A percentile compares a stretch with the other conserved stretches of the same genome.
Evolutionary conservation across 768 basidiomycete genomes (phyloP).

Genomic region (Gloeophyllum trabeum): DNA sequence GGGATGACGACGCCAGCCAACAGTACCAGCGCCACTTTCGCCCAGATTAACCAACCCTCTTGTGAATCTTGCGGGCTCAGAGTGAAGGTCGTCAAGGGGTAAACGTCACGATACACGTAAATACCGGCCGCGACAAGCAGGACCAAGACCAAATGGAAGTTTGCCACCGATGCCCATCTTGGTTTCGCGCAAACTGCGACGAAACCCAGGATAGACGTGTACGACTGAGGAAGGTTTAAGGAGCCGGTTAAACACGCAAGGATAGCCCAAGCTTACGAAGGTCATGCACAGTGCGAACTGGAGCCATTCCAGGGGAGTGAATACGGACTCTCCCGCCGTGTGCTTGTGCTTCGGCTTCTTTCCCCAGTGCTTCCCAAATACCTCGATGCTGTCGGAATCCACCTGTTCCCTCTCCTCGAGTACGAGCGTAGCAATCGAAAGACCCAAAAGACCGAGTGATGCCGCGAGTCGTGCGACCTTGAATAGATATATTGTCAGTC

Average conservation of each 20-base stretch:
- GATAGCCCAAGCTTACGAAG: slow-evolving; percentile 14
- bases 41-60: slow-evolving; percentile 42
- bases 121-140: slow-evolving; percentile 34
- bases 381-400: too few relatives aligned
- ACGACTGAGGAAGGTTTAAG: slow-evolving; percentile 21
- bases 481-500: slow-evolving; percentile 3
- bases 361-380: too few relatives aligned
- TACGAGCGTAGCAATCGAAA: not conserved
- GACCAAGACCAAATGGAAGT: slow-evolving; percentile 35
- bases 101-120: slow-evolving; percentile 48
- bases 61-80: slow-evolving; percentile 31
- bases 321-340: slow-evolving; percentile 1
- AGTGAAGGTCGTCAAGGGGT: slow-evolving; percentile 46
- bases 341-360: slow-evolving; percentile 2
- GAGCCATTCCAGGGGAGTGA: slow-evolving; percentile 17
- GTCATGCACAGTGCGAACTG: slow-evolving; percentile 20
- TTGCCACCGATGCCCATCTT: slow-evolving; percentile 23
- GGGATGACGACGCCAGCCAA: slow-evolving; percentile 38
- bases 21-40: slow-evolving; percentile 33
- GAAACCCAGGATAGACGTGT: slow-evolving; percentile 31
- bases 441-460: not conserved
- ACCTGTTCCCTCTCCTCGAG: slow-evolving; percentile 1
- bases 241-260: not conserved
- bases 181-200: slow-evolving; percentile 26
- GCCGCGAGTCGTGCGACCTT: not conserved